These are phyloP conservation scores for Phytophthora podocarpi DNA, from an alignment of 352 stramenopile species.

Conservation along the genomic window DNA sequence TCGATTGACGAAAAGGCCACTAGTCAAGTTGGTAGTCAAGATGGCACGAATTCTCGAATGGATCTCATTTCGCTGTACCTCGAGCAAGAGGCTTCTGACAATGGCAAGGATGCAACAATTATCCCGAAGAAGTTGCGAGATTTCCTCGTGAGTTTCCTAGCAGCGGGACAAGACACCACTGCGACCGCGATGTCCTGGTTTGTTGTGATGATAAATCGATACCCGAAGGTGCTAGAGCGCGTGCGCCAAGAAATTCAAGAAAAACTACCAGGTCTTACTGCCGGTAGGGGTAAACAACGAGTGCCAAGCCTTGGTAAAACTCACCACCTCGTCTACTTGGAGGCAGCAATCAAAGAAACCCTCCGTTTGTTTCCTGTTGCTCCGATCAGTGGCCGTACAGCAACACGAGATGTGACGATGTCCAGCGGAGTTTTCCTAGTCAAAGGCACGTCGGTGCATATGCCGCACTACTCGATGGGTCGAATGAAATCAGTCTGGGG, in stretches of 20 bases:
- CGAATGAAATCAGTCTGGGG: conserved; percentile 54
- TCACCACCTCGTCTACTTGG: conserved; percentile 48
- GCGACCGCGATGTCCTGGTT: conserved; percentile 65
- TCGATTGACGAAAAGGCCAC: conserved; percentile 20
- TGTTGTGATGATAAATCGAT: conserved; percentile 61
- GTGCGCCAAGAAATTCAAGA: conserved; percentile 42
- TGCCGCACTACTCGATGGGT: conserved; percentile 52
- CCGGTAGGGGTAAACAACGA: background rate
- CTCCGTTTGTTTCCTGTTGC: conserved; percentile 62
- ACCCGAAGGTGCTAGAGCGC: conserved; percentile 43
- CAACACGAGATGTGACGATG: conserved; percentile 51
- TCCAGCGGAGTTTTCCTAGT: conserved; percentile 53
- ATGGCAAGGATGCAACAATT: conserved; percentile 17
- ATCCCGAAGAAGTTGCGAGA: conserved; percentile 59
- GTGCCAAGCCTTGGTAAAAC: conserved; percentile 37
- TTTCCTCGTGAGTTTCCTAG: conserved; percentile 75
- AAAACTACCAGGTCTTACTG: conserved; percentile 50
- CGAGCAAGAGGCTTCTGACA: conserved; percentile 28
- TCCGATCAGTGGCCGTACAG: conserved; percentile 51
- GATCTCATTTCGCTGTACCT: conserved; percentile 56
- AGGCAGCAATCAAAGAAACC: conserved; percentile 51
- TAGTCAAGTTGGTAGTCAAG: background rate
- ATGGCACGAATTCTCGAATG: conserved; percentile 4
- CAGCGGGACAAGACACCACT: conserved; percentile 71
- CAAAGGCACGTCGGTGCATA: conserved; percentile 40